Evolutionary conservation across 1,284 basidiomycete species (phyloP), one percentile per base, ranked within the genome.

Genomic region (Sanghuangporus sanghuang): DNA sequence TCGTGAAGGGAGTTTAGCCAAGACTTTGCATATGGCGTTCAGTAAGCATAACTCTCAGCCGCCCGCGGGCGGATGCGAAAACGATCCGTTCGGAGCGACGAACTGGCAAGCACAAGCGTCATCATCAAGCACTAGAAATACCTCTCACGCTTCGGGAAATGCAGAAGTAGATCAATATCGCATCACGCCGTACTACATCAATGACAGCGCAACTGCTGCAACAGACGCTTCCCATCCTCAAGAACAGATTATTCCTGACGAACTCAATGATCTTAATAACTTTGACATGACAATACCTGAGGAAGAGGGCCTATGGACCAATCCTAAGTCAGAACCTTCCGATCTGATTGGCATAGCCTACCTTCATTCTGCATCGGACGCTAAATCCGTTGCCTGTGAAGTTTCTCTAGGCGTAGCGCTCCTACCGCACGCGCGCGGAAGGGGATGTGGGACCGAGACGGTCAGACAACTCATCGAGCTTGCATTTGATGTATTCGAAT

Each of bases 381-480:
- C 40, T 42, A 21, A 11, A n/a, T 11, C 50, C 53, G 8, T 14
- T 39, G 40, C 61, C 44, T 38, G 42, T 16, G 65, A 66, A 35
- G 59, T 54, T 2, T 59, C 58, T 21, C 1, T 66, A 18, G 65
- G 65, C 2, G 27, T 66, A 14, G 63, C 59, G 7, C 48, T 66
- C 35, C 21, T 55, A 2, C 63, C 54, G n/a, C 35, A 23, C 21
- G 53, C 60, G 38, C 63, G 60, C 12, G 39, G 49, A 2, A 44
- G 57, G 7, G 65, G 65, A 1, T 54, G 62, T 39, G 67, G 55
- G 3, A 53, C 53, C 8, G 55, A 58, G 12, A 59, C 62, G 16
- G 57, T 56, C 23, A 63, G 32, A 58, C 70, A 21, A 69, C 71
- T 48, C 65, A 58, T 68, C 7, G 55, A 58, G 36, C 36, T 62